phyloP scores from a whole-genome alignment of 148 eudicot species.

The Pouteria glomerata region DNA sequence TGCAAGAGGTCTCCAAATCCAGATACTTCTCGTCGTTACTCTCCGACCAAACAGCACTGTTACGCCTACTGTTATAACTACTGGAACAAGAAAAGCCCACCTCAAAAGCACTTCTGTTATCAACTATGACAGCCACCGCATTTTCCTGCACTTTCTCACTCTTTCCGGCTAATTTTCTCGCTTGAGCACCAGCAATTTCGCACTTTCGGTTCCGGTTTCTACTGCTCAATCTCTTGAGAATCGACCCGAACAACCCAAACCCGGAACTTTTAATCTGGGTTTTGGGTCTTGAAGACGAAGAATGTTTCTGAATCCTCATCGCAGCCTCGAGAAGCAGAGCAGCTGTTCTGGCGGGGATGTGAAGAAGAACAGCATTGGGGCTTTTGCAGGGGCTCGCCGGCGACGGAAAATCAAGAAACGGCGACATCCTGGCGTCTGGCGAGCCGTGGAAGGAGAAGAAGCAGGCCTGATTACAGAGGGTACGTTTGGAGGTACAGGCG shows the following conservation, averaged over 20 bases:
- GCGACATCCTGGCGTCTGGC: conserved; percentile 55
- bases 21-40: conserved; percentile 33
- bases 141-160: conserved; percentile 7
- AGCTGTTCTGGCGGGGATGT: conserved; percentile 67
- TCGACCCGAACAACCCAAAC: conserved; percentile 54
- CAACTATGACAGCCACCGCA: too few species aligned
- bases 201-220: conserved; percentile 26
- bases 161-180: conserved; percentile 6
- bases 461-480: conserved; percentile 55
- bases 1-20: conserved; percentile 52
- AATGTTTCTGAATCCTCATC: conserved; percentile 39
- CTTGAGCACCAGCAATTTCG: conserved; percentile 4
- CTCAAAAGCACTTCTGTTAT: background rate
- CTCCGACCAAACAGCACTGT: conserved; percentile 45
- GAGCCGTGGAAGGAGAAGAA: conserved; percentile 54
- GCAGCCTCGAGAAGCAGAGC: conserved; percentile 71
- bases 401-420: conserved; percentile 36
- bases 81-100: conserved; percentile 14
- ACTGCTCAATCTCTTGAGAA: conserved; percentile 39
- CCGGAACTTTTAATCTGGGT: conserved; percentile 31
- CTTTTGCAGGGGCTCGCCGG: conserved; percentile 30
- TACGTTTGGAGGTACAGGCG: conserved; percentile 24
- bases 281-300: conserved; percentile 28
- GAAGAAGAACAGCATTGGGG: conserved; percentile 42
- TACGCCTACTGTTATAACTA: conserved; percentile 35